These are phyloP conservation scores for Leccinum solheimii DNA, from an alignment of 1,284 basidiomycete genomes.

Conservation along the genomic window DNA sequence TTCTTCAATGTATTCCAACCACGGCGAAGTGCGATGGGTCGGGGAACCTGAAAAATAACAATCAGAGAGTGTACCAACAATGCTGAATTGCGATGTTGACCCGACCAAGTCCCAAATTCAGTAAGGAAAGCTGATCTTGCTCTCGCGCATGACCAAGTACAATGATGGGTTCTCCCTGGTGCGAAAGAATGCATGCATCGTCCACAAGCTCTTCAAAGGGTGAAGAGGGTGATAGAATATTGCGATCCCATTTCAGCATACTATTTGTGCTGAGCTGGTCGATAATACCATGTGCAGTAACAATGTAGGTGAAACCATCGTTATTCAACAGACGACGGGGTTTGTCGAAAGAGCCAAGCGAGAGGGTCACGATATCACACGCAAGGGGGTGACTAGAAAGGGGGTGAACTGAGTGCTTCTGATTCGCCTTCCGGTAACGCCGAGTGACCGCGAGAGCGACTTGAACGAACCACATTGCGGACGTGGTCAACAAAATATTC, in stretches of 20 bases:
- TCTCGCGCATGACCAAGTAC: conserved; percentile 44
- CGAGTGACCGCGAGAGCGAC: not conserved
- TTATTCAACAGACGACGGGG: conserved; percentile 41
- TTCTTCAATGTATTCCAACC: conserved; percentile 36
- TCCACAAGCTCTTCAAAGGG: conserved; percentile 37
- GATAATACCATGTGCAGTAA: conserved; percentile 43
- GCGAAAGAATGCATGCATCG: conserved; percentile 43
- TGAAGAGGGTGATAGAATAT: conserved; percentile 20
- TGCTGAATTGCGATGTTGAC: conserved; percentile 21
- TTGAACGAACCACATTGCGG: not conserved
- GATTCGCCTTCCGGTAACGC: not conserved
- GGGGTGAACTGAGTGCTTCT: conserved; percentile 1
- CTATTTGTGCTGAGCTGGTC: conserved; percentile 30
- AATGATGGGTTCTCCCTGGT: conserved; percentile 28
- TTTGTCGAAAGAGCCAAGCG: conserved; percentile 38
- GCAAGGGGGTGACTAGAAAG: conserved; percentile 7
- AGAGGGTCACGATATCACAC: conserved; percentile 22
- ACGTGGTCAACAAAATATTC: not conserved
- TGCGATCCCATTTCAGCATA: conserved; percentile 14
- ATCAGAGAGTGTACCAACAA: conserved; percentile 10
- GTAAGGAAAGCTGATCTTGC: conserved; percentile 36
- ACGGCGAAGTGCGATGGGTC: conserved; percentile 25
- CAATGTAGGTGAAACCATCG: conserved; percentile 16
- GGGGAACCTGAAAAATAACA: conserved; percentile 10
- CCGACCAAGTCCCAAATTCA: conserved; percentile 20